Base-by-base conservation (phyloP, 495 filamentous ascomycete species). In the Penicillium odoratum region DNA sequence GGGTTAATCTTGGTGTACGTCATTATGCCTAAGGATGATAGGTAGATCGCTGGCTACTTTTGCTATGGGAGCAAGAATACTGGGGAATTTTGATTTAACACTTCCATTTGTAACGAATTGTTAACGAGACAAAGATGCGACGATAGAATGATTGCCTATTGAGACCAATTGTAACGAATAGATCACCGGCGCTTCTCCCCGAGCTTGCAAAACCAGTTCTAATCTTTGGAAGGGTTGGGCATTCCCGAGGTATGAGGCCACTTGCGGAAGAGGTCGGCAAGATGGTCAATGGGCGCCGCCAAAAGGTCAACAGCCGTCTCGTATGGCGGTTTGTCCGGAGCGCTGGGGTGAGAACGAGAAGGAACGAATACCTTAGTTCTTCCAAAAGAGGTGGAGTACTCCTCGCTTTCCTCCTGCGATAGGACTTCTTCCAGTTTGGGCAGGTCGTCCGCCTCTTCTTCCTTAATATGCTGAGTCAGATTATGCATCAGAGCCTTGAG, bases 281-380 rank as follows among this genome's bases (percentile, higher is more conserved):
- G 26, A 31, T 70, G 65, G 50, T 76, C 71, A 16, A 76, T 64
- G 3, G 71, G 73, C 1, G 70, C 73, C 15, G 65, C 47, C 40
- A 76, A 1, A 28, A 76, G 62, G 5, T 67, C 70, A 6, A 65
- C 46, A 5, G 48, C 69, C 0, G 69, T 74, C 58, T 74, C 68
- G 38, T 62, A 74, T 1, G 70, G 71, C 5, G 71, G 71, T 49
- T 69, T 75, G 28, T 68, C 51, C 0, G 72, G 72, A 10, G 76
- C 74, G 40, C 56, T 70, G 4, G 84, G 83, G 52, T 88, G 83
- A 26, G 76, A 79, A 25, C 78, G 78, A 0, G 81, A 81, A 0
- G 84, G 84, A 4, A 83, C 81, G 66, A 88, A 84, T 44, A 78
- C 72, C 73, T 89, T 89, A 16, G 83, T 88, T 34, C 78, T 64